These are phyloP conservation scores for Boletus sp. DNA, from an alignment of 768 basidiomycete genomes.

Conservation along the genomic window DNA sequence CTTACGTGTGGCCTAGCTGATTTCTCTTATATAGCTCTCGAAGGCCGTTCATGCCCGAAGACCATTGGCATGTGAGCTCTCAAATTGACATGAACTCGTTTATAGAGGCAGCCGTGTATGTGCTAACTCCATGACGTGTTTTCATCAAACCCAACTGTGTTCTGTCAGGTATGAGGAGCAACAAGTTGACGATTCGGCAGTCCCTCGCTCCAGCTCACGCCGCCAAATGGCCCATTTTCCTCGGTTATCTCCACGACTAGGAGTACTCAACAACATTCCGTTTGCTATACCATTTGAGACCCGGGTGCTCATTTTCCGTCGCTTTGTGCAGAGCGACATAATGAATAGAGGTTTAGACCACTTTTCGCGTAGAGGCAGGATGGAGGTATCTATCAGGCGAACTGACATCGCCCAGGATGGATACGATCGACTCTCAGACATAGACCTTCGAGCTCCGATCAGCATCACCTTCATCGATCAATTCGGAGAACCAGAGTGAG, in stretches of 20 bases:
- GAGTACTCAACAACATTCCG: slow-evolving; percentile 92
- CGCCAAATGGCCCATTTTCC: slow-evolving; percentile 67
- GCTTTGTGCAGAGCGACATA: slow-evolving; percentile 73
- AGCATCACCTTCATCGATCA: slow-evolving; percentile 93
- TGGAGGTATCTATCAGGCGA: slow-evolving; percentile 46
- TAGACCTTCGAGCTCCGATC: slow-evolving; percentile 77
- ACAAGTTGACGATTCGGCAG: slow-evolving; percentile 36
- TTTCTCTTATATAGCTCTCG: slow-evolving; percentile 58
- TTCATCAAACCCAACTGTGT: background rate
- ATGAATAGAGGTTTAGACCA: slow-evolving; percentile 17
- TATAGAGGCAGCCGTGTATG: slow-evolving; percentile 83
- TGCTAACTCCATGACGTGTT: background rate
- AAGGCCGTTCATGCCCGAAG: slow-evolving; percentile 74
- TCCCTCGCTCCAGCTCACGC: slow-evolving; percentile 45
- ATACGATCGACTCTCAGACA: slow-evolving; percentile 77
- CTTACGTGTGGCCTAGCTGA: background rate
- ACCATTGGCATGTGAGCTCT: slow-evolving; percentile 78
- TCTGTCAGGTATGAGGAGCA: slow-evolving; percentile 61
- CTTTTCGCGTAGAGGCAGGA: slow-evolving; percentile 18
- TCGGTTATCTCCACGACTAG: slow-evolving; percentile 68
- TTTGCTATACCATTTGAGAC: slow-evolving; percentile 92
- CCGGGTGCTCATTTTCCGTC: slow-evolving; percentile 86
- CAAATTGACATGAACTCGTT: slow-evolving; percentile 67
- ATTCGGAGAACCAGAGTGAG: slow-evolving; percentile 82
- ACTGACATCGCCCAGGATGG: slow-evolving; percentile 85